Evolutionary conservation across 2,329 filamentous ascomycete genomes (phyloP), one percentile per base, ranked within the genome.

Genomic region (Paracamarosporium sp.): DNA sequence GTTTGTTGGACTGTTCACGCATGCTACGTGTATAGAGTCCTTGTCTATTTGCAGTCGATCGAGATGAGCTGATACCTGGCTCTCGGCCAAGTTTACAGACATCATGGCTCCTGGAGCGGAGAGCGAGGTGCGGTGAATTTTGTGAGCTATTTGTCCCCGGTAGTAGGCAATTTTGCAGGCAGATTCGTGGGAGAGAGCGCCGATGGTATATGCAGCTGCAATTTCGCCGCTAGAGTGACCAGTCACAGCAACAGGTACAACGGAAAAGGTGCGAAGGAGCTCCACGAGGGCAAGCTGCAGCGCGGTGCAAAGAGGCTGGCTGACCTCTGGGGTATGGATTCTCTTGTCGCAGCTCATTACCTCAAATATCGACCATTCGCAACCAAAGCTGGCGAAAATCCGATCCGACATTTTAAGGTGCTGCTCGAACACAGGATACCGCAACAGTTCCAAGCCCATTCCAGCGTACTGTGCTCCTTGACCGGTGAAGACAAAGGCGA

Each of bases 181-280:
- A 20, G 63, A 63, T 33, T 62, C 53, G 6, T 36, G 50, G 6
- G 57, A 57, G 3, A 66, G 55, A 9, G 53, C 53, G 9, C 57
- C 59, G 3, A 27, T 36, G 13, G 40, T 22, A 43, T 63, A 66
- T 15, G 61, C 63, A 17, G 63, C 61, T 30, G 54, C 63, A 13
- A 69, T 65, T 35, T 69, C 66, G 35, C 66, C 66, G 31, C 54
- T 60, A 6, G 66, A 69, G 40, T 69, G 66, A 5, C 65, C 66
- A 20, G 63, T 46, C 20, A 64, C 62, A 13, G 44, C 48, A 30
- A 35, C 25, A 9, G 63, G 60, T 15, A 35, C 15, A 5, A 67
- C 50, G 15, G 50, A 43, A 53, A 59, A 63, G 25, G n/a, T 31
- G 5, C 24, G 20, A 7, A 68, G 47, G 12, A 67, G 50, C 11